phyloP scores from a whole-genome alignment of 345 rosid species.

The Limnanthes douglasii region DNA sequence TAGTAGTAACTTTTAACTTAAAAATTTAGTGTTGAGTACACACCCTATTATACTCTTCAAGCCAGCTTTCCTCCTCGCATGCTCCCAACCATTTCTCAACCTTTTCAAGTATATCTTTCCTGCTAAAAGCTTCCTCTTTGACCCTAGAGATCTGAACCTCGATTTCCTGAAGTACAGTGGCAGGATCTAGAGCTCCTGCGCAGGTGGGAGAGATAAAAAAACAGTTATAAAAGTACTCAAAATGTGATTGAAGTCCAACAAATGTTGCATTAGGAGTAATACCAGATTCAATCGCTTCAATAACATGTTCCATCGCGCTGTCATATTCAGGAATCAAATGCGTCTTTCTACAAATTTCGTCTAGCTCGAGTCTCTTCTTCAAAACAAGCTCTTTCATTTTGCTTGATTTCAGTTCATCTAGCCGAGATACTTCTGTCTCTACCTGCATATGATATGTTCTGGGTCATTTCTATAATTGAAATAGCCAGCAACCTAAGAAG shows the following conservation, averaged over 20 bases:
- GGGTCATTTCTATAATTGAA: not conserved
- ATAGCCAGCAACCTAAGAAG: too few species aligned
- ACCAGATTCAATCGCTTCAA: slow-evolving; percentile 83
- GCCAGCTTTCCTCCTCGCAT: slow-evolving; percentile 97
- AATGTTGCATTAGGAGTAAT: not conserved
- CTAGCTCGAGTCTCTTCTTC: slow-evolving; percentile 80
- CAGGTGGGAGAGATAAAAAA: slow-evolving; percentile 1
- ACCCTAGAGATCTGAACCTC: slow-evolving; percentile 72
- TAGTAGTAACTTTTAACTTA: not conserved
- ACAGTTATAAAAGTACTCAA: not conserved
- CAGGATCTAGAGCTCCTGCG: slow-evolving; percentile 50
- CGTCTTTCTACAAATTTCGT: slow-evolving; percentile 83
- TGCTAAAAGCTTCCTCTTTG: slow-evolving; percentile 82
- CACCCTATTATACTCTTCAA: slow-evolving; percentile 95
- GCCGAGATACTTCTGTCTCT: slow-evolving; percentile 69
- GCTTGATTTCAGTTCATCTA: slow-evolving; percentile 84
- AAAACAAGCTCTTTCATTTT: slow-evolving; percentile 95
- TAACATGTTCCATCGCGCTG: slow-evolving; percentile 43
- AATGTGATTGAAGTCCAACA: not conserved
- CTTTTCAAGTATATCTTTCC: slow-evolving; percentile 88
- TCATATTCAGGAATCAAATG: slow-evolving; percentile 61
- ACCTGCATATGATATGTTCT: slow-evolving; percentile 35
- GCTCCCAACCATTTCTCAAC: slow-evolving; percentile 93
- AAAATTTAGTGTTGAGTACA: too few species aligned
- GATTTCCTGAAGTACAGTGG: slow-evolving; percentile 52